Base-by-base conservation (phyloP, 345 rosid species). In the Moricandia moricandioides region DNA sequence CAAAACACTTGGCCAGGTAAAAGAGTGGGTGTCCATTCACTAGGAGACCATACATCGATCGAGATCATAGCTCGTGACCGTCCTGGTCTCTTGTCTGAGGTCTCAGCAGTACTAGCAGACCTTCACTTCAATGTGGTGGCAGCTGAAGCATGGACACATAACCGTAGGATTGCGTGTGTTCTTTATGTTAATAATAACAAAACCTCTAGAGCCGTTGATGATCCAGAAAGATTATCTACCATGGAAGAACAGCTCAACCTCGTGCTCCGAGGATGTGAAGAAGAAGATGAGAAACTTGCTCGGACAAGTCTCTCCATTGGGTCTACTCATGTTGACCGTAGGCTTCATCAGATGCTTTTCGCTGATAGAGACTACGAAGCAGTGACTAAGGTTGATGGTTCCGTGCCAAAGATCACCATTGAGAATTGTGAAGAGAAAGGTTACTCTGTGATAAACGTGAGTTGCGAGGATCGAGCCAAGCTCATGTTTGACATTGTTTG, bases 71-170 rank as follows among this genome's bases (percentile, higher is more conserved):
- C 93, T 62, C 80, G 84, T 52, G 98, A 94, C 70, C 90, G 97
- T 12, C 93, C 96, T 9, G 98, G 97, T 59, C 91, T 94, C 45
- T 82, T 94, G 64, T 90, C 97, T 0, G 98, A 94, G 65, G 82
- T 94, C 76, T 86, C 88, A 13, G 93, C 98, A n/a, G 85, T 90
- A 80, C 88, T 94, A 37, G 88, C 95, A 55, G 82, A 84, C 77
- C 93, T 91, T 35, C 83, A 86, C 64, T 85, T 88, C 82, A 90
- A 94, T 12, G 97, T 94, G 16, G 84, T 68, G 8, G 93, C 89
- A 8, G 97, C 97, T 8, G 96, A 94, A 81, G 93, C 88, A 14
- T 94, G 98, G 98, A 94, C 97, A 0, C 98, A 94, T 70, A 94
- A 94, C 79, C 78, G 79, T 49, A 74, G 97, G 56, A 88, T 88